Base-by-base conservation (phyloP, 768 basidiomycete genomes). In the Lentinula aciculospora region DNA sequence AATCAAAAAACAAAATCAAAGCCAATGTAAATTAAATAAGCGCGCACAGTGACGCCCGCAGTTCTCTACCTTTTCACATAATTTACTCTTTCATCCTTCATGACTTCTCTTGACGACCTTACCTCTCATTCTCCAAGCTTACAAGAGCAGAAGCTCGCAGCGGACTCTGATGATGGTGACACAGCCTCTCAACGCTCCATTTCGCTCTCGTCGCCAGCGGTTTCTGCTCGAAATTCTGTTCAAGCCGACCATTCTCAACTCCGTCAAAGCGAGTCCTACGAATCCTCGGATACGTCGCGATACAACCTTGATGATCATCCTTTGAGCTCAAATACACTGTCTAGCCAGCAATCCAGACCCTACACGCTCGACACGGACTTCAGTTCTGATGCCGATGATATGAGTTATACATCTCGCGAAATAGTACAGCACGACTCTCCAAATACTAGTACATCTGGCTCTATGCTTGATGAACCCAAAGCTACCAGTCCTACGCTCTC, bases 101-200 rank as follows among this genome's bases (percentile, higher is more conserved):
- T 60, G 53, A 57, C 56, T 37, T 37, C 45, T 31, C 28, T 46
- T 31, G 40, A 60, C n/a, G 50, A 56, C 25, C 40, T 56, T n/a
- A 37, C 53, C 32, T 29, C 54, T 29, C 25, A 56, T 45, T 56
- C 54, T 15, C 42, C 54, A n/a, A 47, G 13, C 36, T 25, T 27
- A 17, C 32, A 39, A 17, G 32, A 37, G 34, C 51, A 53, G 27
- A 28, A 27, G 19, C 42, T 44, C 21, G 28, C 54, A n/a, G 39
- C 54, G 6, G 79, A 79, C 56, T 79, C 78, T 64, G 77, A 74
- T 58, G 88, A 88, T 61, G 83, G 78, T 58, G 90, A 92, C 65
- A 90, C 88, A 4, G 88, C 90, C 15, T 90, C 88, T 8, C 86
- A 89, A 64, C 82, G 79, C 39, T 92, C 90, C 1, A 87, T 92